phyloP scores from a whole-genome alignment of 257 asterid species.

The Solanum gracilifrons region DNA sequence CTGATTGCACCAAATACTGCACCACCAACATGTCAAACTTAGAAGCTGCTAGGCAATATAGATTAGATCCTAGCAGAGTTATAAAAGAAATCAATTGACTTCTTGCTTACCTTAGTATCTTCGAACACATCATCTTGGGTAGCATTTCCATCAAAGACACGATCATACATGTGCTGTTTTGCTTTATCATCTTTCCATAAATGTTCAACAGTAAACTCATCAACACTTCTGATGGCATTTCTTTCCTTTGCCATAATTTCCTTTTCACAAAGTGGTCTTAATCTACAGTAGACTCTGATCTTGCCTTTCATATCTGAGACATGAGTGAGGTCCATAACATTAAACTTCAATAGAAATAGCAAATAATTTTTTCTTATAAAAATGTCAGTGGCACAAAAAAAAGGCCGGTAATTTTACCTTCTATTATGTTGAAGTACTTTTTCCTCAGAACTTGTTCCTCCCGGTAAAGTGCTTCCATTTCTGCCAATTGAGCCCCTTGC shows the following conservation, averaged over 20 bases:
- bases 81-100: background rate
- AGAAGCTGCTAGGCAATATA: background rate
- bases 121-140: constrained; percentile 85
- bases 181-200: constrained; percentile 70
- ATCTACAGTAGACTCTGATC: constrained; percentile 84
- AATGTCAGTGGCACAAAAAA: background rate
- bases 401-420: constrained; percentile 37
- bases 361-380: background rate
- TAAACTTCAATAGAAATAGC: background rate
- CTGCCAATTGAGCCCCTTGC: constrained; percentile 96
- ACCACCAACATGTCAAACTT: constrained; percentile 1
- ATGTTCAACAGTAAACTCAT: constrained; percentile 91
- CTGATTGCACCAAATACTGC: constrained; percentile 95
- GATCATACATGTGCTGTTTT: constrained; percentile 89
- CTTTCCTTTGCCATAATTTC: constrained; percentile 60
- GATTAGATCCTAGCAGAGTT: background rate
- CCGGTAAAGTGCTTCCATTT: constrained; percentile 84
- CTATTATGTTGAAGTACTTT: constrained; percentile 83
- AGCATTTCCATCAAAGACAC: constrained; percentile 69
- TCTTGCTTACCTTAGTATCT: constrained; percentile 78
- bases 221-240: constrained; percentile 44
- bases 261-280: constrained; percentile 80
- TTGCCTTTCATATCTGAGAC: constrained; percentile 89
- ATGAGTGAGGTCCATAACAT: background rate
- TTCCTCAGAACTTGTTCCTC: constrained; percentile 90